Conservation (phyloP, 805 yeast genomes). For the Candida gorgasii region DNA sequence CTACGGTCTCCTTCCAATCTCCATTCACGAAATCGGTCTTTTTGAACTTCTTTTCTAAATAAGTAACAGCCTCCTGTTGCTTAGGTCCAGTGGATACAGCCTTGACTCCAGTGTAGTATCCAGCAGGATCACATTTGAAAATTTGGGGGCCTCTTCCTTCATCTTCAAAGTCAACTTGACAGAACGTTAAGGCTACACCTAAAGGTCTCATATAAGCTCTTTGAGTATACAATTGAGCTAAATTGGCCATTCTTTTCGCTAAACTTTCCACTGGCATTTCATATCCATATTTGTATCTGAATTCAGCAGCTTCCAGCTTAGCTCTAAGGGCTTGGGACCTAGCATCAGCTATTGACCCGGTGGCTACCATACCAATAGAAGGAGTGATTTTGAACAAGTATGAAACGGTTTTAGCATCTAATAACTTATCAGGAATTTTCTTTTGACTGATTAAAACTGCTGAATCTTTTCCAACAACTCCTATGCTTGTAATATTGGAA, state of each 20-base stretch:
- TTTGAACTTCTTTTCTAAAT: slow-evolving; percentile 87
- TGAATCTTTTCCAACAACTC: slow-evolving; percentile 81
- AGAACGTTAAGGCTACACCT: slow-evolving; percentile 89
- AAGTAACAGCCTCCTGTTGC: slow-evolving; percentile 91
- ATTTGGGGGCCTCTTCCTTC: slow-evolving; percentile 88
- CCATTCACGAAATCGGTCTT: slow-evolving; percentile 66
- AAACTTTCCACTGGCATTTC: slow-evolving; percentile 94
- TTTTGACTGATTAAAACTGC: slow-evolving; percentile 91
- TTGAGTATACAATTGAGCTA: slow-evolving; percentile 94
- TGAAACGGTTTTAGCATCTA: slow-evolving; percentile 84
- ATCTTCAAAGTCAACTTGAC: slow-evolving; percentile 67
- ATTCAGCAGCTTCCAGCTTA: slow-evolving; percentile 93
- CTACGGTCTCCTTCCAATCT: slow-evolving; percentile 86
- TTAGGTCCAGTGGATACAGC: slow-evolving; percentile 97
- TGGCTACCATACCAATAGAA: slow-evolving; percentile 84
- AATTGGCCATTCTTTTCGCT: slow-evolving; percentile 93
- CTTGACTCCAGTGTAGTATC: slow-evolving; percentile 85
- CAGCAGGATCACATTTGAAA: slow-evolving; percentile 96
- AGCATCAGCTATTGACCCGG: slow-evolving; percentile 96
- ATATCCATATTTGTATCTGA: slow-evolving; percentile 90
- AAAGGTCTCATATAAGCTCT: slow-evolving; percentile 98
- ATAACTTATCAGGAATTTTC: slow-evolving; percentile 91
- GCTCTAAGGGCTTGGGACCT: slow-evolving; percentile 88
- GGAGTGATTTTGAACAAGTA: slow-evolving; percentile 83
- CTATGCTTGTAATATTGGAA: slow-evolving; percentile 86